Evolutionary conservation across 1,139 yeast genomes (phyloP), one percentile per base, ranked within the genome.

Genomic region (Taiozyma sp.): DNA sequence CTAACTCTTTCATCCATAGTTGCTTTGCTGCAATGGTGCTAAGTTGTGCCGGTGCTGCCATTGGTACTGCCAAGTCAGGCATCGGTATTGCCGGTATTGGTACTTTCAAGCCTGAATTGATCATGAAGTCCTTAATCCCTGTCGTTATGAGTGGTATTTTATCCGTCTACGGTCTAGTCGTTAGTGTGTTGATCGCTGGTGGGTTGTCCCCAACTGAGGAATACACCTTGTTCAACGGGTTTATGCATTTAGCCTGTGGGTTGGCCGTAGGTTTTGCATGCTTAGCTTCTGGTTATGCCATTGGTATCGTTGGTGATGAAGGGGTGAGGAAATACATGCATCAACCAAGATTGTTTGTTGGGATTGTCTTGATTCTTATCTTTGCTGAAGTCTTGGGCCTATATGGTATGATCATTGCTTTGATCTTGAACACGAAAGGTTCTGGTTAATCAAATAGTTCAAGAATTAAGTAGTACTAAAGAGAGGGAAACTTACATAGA

Each of bases 91-190:
- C 93, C 30, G 95, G 95, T 77, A 85, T 86, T 55, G 93, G 93
- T 74, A 84, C 91, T 41, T 86, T 85, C 66, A 85, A 83, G 65
- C 95, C 95, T 24, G 93, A 86, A 64, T 72, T 86, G 60, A 85
- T 86, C 57, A 86, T 86, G 93, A 84, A 82, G 67, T 85, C 93
- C 11, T 74, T 86, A 53, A 88, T 93, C 61, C 98, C 98, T 21
- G 98, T 93, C 52, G 96, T 93, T 60, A 91, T 93, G 98, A 86
- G 96, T 59, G 99, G 99, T 83, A 95, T 93, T 65, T 76, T 93
- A 58, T 91, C 98, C 37, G 96, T 93, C 51, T 93, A 93, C 69
- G 99, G 99, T 5, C 77, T 93, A 54, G 99, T 93, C 32, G 99
- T 93, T 51, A 87, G 97, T 10, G 99, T 93, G 47, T 78, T 93